Conservation (phyloP, 139 green algal species). For the Picochlorum costavermella region DNA sequence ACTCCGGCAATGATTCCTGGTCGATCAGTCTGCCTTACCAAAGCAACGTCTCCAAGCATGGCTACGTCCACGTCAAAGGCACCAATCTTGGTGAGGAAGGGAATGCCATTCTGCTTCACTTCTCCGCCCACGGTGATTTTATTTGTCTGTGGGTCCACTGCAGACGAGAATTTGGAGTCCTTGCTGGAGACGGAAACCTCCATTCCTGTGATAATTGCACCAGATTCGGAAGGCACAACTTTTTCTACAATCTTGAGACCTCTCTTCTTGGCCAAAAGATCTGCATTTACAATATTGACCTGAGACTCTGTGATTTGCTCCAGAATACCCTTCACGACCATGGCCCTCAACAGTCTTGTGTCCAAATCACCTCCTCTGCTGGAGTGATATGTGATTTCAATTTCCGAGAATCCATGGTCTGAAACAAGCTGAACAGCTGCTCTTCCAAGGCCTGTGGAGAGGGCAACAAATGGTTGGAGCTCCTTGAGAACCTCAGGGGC, state of each 20-base stretch:
- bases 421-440: constrained; percentile 54
- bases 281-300: constrained; percentile 94
- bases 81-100: constrained; percentile 82
- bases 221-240: constrained; percentile 33
- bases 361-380: constrained; percentile 80
- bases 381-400: constrained; percentile 72
- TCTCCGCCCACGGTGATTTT: constrained; percentile 66
- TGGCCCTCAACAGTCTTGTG: constrained; percentile 87
- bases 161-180: constrained; percentile 57
- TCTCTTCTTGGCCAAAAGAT: constrained; percentile 83
- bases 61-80: constrained; percentile 79
- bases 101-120: constrained; percentile 45
- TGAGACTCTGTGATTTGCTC: constrained; percentile 43
- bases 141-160: constrained; percentile 37
- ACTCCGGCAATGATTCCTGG: constrained; percentile 87
- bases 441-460: constrained; percentile 69
- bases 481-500: constrained; percentile 84
- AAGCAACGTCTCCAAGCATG: constrained; percentile 58
- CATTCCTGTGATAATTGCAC: constrained; percentile 23
- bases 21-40: constrained; percentile 78
- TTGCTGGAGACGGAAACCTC: constrained; percentile 53
- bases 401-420: constrained; percentile 62
- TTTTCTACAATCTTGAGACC: constrained; percentile 72
- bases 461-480: constrained; percentile 76
- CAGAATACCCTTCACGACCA: constrained; percentile 84